These are phyloP conservation scores for Pseudogymnoascus verrucosus DNA, from an alignment of 2,329 filamentous ascomycete species.

Conservation along the genomic window DNA sequence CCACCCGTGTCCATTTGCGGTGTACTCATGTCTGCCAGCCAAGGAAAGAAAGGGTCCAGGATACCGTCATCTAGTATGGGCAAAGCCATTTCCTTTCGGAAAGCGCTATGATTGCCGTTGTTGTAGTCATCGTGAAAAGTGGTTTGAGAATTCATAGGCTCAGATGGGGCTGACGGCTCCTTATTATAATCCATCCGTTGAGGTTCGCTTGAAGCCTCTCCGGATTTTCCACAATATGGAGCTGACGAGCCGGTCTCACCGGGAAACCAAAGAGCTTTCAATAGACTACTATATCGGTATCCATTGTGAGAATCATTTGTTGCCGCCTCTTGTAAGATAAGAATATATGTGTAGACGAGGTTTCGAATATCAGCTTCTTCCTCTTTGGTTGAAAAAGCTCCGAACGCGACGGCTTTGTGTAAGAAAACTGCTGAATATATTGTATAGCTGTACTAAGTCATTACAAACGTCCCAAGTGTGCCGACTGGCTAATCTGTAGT, in stretches of 20 bases:
- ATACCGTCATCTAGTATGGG: not conserved
- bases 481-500: not conserved
- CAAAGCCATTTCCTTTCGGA: not conserved
- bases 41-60: not conserved
- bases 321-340: constrained; percentile 2
- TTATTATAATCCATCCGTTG: not conserved
- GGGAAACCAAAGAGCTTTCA: constrained; percentile 8
- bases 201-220: not conserved
- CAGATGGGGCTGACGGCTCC: not conserved
- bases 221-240: not conserved
- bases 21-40: not conserved
- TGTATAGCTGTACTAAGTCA: not conserved
- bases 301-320: not conserved
- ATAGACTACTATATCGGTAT: constrained; percentile 6
- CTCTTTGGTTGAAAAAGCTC: constrained; percentile 5
- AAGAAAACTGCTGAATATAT: constrained; percentile 9
- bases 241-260: not conserved
- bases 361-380: not conserved
- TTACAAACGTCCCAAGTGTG: not conserved
- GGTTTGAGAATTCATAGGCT: not conserved
- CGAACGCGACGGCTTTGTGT: not conserved
- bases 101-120: not conserved
- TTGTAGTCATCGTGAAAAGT: not conserved
- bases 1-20: not conserved
- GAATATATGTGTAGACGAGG: not conserved